Evolutionary conservation across 345 rosid species (phyloP), one percentile per base, ranked within the genome.

Genomic region (Excoecaria cochinchinensis): DNA sequence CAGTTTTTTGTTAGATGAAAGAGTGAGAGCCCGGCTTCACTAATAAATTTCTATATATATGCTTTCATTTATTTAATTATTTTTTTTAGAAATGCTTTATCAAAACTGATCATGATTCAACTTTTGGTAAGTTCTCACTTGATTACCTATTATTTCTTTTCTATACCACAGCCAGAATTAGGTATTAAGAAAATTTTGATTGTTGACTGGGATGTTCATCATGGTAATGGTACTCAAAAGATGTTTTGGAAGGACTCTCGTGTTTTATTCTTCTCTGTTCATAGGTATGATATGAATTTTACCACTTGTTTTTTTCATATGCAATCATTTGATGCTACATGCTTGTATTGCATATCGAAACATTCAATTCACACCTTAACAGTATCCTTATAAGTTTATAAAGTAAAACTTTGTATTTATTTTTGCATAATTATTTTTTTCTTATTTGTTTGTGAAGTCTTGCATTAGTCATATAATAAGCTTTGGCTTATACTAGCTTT

Each of bases 141-240:
- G n/a, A 55, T 51, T 78, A 7, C 47, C 48, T 48, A 39, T 42
- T 50, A 21, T 58, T 68, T 3, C 36, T 25, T 62, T 73, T 67
- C 19, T 56, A 16, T 66, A 3, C 46, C 70, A 73, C 88, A 88
- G 94, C 89, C 88, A 8, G 94, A 90, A 75, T 78, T 95, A 80
- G 90, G 93, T 76, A 69, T 95, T 71, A 91, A 88, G 62, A 93
- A 83, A 82, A 91, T 95, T 75, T 78, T 95, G 87, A 81, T 95
- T 82, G 98, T 91, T 81, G 99, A 93, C 79, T 93, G 99, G 99
- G 99, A 95, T 85, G 94, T 93, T 70, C 99, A 95, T 82, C 98
- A 95, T 39, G 99, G 99, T 68, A 95, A 95, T 79, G 96, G 97
- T 68, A 95, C 98, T 31, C 97, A 95, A 80, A 93, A 91, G 83